Conservation (phyloP, 2,329 filamentous ascomycete genomes). For the Xylaria digitata region DNA sequence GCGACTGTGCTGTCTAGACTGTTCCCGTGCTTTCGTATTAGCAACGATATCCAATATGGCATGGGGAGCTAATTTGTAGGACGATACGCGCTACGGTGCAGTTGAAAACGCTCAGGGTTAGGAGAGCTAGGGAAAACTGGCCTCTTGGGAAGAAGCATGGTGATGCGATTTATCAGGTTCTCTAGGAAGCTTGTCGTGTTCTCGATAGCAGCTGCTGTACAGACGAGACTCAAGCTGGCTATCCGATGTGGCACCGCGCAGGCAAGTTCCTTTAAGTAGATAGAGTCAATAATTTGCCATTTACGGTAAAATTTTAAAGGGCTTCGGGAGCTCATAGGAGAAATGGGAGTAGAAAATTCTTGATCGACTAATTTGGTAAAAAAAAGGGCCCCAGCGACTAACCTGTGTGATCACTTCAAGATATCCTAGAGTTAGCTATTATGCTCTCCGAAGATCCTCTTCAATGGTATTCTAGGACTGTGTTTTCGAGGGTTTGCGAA, state of each 20-base stretch:
- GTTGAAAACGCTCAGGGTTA: no score
- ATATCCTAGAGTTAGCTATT: conserved; percentile 4
- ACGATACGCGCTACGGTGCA: neutral
- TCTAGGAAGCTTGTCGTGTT: conserved; percentile 72
- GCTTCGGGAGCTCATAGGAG: no score
- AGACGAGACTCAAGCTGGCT: conserved; percentile 68
- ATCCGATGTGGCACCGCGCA: conserved; percentile 64
- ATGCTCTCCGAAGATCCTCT: neutral
- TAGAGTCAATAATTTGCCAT: no score
- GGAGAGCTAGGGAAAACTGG: conserved; percentile 4
- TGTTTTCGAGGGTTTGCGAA: neutral
- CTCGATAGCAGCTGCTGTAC: conserved; percentile 70
- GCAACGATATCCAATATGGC: neutral
- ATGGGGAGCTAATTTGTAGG: neutral
- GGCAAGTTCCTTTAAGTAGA: conserved; percentile 66
- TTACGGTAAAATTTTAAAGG: no score
- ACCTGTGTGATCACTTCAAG: conserved; percentile 76
- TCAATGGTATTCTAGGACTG: conserved; percentile 54
- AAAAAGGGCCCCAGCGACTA: no score
- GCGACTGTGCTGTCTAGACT: conserved; percentile 72
- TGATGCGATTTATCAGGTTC: conserved; percentile 68
- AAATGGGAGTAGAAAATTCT: no score
- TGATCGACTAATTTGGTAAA: no score
- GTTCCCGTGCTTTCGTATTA: neutral
- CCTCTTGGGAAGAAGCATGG: conserved; percentile 74